Evolutionary conservation across 2,329 filamentous ascomycete genomes (phyloP).

Genomic region (Pestalotiopsis sp.): DNA sequence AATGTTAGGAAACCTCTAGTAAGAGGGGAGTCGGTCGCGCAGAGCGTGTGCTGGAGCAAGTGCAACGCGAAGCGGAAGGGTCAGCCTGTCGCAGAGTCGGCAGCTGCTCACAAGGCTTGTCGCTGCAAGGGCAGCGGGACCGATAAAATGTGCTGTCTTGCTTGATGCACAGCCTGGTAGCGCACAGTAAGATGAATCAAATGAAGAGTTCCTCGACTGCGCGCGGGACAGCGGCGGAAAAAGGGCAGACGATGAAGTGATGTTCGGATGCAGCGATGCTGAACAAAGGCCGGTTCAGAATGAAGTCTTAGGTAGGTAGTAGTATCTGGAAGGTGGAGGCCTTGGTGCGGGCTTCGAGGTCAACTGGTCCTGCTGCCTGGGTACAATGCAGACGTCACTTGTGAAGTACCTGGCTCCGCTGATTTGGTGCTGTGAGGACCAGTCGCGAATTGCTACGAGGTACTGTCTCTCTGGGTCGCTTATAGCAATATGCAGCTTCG

Average conservation of each 20-base stretch:
- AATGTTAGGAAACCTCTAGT: not conserved
- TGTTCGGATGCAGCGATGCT: constrained; percentile 1
- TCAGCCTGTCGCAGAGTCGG: not conserved
- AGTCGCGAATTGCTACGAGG: not conserved
- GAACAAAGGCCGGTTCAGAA: not conserved
- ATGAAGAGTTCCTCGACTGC: not conserved
- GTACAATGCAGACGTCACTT: not conserved
- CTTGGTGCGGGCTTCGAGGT: not conserved
- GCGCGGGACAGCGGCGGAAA: not conserved
- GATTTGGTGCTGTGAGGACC: not conserved
- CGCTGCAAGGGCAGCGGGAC: not conserved
- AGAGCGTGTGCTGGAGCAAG: not conserved
- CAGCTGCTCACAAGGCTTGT: not conserved
- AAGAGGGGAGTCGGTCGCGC: not conserved
- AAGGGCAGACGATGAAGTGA: not conserved
- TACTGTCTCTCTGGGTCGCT: not conserved
- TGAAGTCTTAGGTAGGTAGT: not conserved
- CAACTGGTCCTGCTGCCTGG: not conserved
- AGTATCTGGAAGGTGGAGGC: not conserved
- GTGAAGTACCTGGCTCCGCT: not conserved
- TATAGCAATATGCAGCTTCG: not conserved
- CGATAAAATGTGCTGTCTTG: not conserved
- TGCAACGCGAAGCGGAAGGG: not conserved
- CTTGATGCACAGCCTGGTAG: not conserved
- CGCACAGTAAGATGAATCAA: not conserved